These are phyloP conservation scores for Naganishia vaughanmartiniae DNA, from an alignment of 768 basidiomycete genomes.

Conservation along the genomic window DNA sequence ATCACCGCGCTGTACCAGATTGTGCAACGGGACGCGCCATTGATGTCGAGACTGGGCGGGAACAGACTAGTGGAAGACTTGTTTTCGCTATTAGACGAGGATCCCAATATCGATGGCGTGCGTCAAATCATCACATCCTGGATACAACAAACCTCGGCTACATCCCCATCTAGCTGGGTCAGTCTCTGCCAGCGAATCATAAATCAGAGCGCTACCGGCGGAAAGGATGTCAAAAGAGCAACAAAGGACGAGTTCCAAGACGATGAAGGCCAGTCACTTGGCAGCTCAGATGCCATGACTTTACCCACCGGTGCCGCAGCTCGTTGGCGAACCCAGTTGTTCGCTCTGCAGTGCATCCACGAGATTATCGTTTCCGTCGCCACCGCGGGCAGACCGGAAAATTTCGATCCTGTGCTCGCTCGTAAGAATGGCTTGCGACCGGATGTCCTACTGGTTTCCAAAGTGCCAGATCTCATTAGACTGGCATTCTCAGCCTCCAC, in stretches of 20 bases:
- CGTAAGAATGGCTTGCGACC: constrained; percentile 60
- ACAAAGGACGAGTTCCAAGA: constrained; percentile 59
- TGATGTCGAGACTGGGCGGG: constrained; percentile 89
- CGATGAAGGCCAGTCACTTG: constrained; percentile 88
- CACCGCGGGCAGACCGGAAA: constrained; percentile 71
- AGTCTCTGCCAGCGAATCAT: constrained; percentile 96
- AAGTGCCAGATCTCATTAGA: constrained; percentile 87
- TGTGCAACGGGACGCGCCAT: constrained; percentile 86
- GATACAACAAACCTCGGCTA: constrained; percentile 88
- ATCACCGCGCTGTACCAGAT: constrained; percentile 96
- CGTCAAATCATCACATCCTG: constrained; percentile 88
- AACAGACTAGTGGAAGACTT: constrained; percentile 90
- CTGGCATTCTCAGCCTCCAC: constrained; percentile 98
- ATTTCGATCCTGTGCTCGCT: constrained; percentile 75
- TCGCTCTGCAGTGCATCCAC: constrained; percentile 88
- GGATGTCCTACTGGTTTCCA: constrained; percentile 70
- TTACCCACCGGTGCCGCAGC: constrained; percentile 54
- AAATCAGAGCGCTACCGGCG: constrained; percentile 80
- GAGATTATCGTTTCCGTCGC: constrained; percentile 76
- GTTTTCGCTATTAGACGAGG: constrained; percentile 91
- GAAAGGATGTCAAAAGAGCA: constrained; percentile 27
- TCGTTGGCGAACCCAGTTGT: constrained; percentile 93
- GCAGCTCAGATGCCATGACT: constrained; percentile 28
- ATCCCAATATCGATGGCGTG: constrained; percentile 88
- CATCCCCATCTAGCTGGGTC: constrained; percentile 96